Percentiles rank a stretch among this genome's conserved stretches.
phyloP scores from a whole-genome alignment of 345 rosid genomes.

The Brassica cretica region DNA sequence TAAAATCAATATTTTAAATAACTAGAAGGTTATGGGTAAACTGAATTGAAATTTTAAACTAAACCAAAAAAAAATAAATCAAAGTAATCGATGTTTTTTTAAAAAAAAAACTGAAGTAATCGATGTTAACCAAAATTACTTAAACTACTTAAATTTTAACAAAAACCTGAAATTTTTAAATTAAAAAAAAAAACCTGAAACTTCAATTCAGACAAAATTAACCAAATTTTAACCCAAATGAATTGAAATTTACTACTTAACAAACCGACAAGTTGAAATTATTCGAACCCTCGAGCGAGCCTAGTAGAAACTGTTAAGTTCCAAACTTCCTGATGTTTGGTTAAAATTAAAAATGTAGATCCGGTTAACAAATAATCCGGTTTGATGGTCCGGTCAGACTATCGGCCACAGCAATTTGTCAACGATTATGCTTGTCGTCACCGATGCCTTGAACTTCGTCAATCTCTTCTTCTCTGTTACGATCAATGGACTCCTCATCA shows the following conservation, averaged over 20 bases:
- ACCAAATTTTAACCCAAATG: no score
- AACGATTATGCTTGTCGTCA: constrained; percentile 27
- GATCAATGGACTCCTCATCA: constrained; percentile 29
- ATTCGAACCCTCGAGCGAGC: no score
- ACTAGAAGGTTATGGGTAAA: not conserved
- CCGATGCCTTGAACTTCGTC: constrained; percentile 3
- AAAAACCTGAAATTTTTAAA: not conserved
- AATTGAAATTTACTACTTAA: no score
- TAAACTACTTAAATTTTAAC: not conserved
- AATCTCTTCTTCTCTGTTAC: constrained; percentile 6
- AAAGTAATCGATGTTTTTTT: no score
- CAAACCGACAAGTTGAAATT: no score
- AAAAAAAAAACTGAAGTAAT: no score
- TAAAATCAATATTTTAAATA: no score
- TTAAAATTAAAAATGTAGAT: not conserved
- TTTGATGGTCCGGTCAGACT: not conserved
- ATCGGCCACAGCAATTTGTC: constrained; percentile 17
- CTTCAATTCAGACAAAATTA: no score
- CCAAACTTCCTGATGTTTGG: no score
- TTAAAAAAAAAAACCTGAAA: no score
- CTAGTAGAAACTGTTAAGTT: no score
- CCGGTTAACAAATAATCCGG: not conserved
- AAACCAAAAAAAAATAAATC: not conserved
- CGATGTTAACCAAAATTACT: no score
- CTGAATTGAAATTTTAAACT: not conserved